Evolutionary conservation across 108 stramenopile species (phyloP).

Genomic region (Pelagomonas calceolata): DNA sequence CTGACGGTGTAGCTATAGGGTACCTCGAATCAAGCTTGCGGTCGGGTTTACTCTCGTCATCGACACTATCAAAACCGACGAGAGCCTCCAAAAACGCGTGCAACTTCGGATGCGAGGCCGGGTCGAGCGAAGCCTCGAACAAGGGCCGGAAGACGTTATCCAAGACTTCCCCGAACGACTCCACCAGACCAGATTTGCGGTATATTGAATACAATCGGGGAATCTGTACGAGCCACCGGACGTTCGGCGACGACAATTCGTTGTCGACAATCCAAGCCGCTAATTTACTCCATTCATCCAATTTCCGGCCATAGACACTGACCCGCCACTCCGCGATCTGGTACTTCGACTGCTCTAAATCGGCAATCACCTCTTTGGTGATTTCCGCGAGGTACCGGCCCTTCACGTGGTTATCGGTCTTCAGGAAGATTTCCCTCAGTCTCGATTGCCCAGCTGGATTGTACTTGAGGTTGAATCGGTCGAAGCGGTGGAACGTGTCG

Average conservation of each 20-base stretch:
- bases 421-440: constrained; percentile 96
- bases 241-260: constrained; percentile 60
- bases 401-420: constrained; percentile 79
- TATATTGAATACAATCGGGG: constrained; percentile 90
- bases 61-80: constrained; percentile 96
- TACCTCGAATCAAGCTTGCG: constrained; percentile 28
- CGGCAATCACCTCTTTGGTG: constrained; percentile 70
- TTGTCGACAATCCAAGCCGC: constrained; percentile 57
- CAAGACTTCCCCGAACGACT: constrained; percentile 78
- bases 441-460: constrained; percentile 90
- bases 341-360: constrained; percentile 74
- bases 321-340: constrained; percentile 85
- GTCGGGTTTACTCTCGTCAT: constrained; percentile 84
- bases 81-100: constrained; percentile 82
- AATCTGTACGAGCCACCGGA: constrained; percentile 96
- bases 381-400: constrained; percentile 89
- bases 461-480: constrained; percentile 98
- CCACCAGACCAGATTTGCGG: constrained; percentile 45
- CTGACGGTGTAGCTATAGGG: constrained; percentile 51
- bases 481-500: constrained; percentile 97
- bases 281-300: constrained; percentile 80
- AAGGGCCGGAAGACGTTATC: constrained; percentile 91
- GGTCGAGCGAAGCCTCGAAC: constrained; percentile 88
- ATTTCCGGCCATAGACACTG: constrained; percentile 90
- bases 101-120: constrained; percentile 79